Base-by-base conservation (phyloP, 192 early-diverging fungal genomes). In the Backusella australiensis region DNA sequence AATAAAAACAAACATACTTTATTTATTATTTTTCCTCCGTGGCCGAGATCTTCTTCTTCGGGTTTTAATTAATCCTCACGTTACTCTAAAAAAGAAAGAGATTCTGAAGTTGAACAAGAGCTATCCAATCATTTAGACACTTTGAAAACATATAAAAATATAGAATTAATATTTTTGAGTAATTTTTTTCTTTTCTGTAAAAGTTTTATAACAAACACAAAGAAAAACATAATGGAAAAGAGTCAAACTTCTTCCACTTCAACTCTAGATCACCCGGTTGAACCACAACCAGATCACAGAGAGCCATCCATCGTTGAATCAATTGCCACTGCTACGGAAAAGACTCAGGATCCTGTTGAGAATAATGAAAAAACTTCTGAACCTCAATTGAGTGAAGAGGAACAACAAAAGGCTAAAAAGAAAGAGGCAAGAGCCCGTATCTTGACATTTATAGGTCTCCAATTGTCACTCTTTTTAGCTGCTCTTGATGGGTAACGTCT, bases 401-500 rank as follows among this genome's bases (percentile, higher is more conserved):
- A 34, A 68, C 67, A 68, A 32, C 19, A 63, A 14, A 29, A 21
- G 11, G 29, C 15, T 29, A 1, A 71, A 59, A 70, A 76, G 34
- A 69, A 76, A 19, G n/a, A 29, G 6, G 32, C 53, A 56, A 26
- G 53, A 19, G 63, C 23, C 21, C 41, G 78, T 38, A 19, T 79
- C n/a, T 72, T 63, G 12, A 78, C 73, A 7, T 81, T 81, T 67
- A n/a, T 81, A 6, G 80, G 72, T 69, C 49, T 83, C 11, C 76
- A 77, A 34, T 34, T 83, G 2, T 39, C 82, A 6, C 63, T 83
- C 3, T 83, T 83, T 38, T 74, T 83, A 12, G 82, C 72, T 59
- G 82, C 82, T 29, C 69, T 83, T 23, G 82, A 83, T 53, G 91
- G 80, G 80, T 77, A 77, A 75, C n/a, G 46, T 49, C 46, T 49